These are phyloP conservation scores for Trematosphaeria pertusa DNA, from an alignment of 2,329 filamentous ascomycete species.

Conservation along the genomic window DNA sequence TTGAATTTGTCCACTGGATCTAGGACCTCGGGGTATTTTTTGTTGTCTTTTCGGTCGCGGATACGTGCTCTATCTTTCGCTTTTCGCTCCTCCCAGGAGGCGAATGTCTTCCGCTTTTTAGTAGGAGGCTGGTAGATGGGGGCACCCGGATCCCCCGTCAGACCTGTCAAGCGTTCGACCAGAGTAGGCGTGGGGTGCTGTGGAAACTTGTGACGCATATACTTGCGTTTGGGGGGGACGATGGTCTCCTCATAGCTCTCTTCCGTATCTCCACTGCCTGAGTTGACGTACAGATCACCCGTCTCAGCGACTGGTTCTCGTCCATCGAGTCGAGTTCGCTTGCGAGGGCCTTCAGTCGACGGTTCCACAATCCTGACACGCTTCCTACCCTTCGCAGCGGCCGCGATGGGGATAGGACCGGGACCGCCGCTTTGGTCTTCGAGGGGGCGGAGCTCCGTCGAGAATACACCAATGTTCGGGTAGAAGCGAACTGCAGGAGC, in stretches of 20 bases:
- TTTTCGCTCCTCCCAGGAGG: slow-evolving; percentile 23
- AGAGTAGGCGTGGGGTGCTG: slow-evolving; percentile 30
- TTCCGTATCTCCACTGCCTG: slow-evolving; percentile 2
- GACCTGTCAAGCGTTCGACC: slow-evolving; percentile 43
- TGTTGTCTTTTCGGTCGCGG: slow-evolving; percentile 15
- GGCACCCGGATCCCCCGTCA: slow-evolving; percentile 41
- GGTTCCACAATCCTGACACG: slow-evolving; percentile 28
- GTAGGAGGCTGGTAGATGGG: slow-evolving; percentile 30
- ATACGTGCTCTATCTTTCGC: slow-evolving; percentile 19
- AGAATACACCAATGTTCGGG: slow-evolving; percentile 53
- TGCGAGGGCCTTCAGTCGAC: slow-evolving; percentile 12
- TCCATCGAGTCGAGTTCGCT: slow-evolving; percentile 15
- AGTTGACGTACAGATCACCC: not conserved
- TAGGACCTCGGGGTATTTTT: slow-evolving; percentile 21
- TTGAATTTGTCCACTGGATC: slow-evolving; percentile 37
- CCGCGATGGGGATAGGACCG: not conserved
- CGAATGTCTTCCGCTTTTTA: slow-evolving; percentile 11
- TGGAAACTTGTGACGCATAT: slow-evolving; percentile 11
- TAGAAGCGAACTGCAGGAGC: slow-evolving; percentile 44
- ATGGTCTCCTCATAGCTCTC: too few species aligned
- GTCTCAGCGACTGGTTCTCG: not conserved
- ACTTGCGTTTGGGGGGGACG: too few species aligned
- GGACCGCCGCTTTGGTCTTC: not conserved
- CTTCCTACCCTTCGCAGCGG: slow-evolving; percentile 22
- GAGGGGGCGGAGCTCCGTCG: slow-evolving; percentile 43